Evolutionary conservation across 352 stramenopile genomes (phyloP).

Genomic region (Phytopythium oedochilum): DNA sequence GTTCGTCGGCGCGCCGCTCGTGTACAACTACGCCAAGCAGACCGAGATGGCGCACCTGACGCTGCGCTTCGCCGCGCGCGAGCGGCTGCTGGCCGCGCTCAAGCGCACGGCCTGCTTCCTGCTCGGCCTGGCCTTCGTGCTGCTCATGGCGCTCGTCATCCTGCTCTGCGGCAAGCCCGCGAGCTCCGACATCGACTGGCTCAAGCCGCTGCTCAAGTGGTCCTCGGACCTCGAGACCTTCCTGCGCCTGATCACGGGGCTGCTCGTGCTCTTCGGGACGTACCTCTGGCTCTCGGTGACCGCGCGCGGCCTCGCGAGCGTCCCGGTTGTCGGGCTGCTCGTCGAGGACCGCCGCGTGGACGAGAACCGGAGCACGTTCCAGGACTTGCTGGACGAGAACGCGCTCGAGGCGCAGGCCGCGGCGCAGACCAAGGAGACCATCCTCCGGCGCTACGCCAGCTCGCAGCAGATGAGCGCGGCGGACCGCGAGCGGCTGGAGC

Average conservation of each 20-base stretch:
- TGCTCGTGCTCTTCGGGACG: constrained; percentile 65
- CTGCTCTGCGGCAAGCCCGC: constrained; percentile 74
- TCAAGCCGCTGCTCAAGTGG: constrained; percentile 74
- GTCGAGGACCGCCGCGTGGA: constrained; percentile 74
- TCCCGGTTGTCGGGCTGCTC: constrained; percentile 71
- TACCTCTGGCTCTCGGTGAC: constrained; percentile 79
- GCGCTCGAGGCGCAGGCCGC: constrained; percentile 66
- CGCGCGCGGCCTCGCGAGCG: constrained; percentile 59
- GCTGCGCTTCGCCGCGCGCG: constrained; percentile 42
- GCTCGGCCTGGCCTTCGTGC: constrained; percentile 52
- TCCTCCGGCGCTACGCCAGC: constrained; percentile 58
- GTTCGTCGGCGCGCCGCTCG: constrained; percentile 66
- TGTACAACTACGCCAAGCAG: constrained; percentile 81
- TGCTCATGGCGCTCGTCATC: constrained; percentile 64
- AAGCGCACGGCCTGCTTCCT: constrained; percentile 80
- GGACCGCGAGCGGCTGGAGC: constrained; percentile 66
- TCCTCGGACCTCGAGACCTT: constrained; percentile 72
- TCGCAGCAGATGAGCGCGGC: constrained; percentile 61
- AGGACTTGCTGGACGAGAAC: constrained; percentile 72
- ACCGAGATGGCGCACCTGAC: constrained; percentile 84
- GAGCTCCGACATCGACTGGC: constrained; percentile 75
- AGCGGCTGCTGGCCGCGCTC: constrained; percentile 49
- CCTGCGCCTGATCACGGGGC: constrained; percentile 63
- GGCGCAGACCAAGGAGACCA: constrained; percentile 62
- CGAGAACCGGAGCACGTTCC: constrained; percentile 62